Evolutionary conservation across 2,329 filamentous ascomycete species (phyloP).

Genomic region (Calycina herbarum): DNA sequence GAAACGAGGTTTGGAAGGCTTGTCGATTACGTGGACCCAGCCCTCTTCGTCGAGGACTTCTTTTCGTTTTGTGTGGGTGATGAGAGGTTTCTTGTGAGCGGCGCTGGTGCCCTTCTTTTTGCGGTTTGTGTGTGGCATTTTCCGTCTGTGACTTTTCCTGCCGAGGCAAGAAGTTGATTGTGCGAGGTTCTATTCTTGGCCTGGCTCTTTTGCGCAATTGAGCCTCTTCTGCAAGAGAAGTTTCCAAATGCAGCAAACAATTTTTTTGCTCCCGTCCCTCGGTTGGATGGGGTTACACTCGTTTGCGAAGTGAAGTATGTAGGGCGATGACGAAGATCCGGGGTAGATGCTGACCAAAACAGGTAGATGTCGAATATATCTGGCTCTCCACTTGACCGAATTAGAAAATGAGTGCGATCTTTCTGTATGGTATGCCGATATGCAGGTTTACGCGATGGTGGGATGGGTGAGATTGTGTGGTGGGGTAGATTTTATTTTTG

Average conservation of each 20-base stretch:
- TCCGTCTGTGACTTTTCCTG: neutral
- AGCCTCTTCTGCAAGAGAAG: neutral
- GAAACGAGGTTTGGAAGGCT: slow-evolving; percentile 18
- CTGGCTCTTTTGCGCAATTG: neutral
- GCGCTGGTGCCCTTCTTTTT: slow-evolving; percentile 27
- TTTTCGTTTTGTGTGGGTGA: slow-evolving; percentile 34
- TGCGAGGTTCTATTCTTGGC: slow-evolving; percentile 4
- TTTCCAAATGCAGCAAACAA: neutral
- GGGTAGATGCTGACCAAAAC: neutral
- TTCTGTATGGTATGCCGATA: slow-evolving; percentile 3
- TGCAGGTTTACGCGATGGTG: slow-evolving; percentile 11
- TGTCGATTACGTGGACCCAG: slow-evolving; percentile 39
- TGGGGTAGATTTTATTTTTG: neutral
- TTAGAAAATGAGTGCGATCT: neutral
- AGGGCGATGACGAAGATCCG: slow-evolving; percentile 9
- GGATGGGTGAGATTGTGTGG: slow-evolving; percentile 3
- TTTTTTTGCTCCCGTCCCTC: neutral
- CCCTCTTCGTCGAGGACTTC: slow-evolving; percentile 36
- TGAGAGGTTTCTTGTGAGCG: slow-evolving; percentile 14
- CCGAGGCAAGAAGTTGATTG: neutral
- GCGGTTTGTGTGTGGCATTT: slow-evolving; percentile 33
- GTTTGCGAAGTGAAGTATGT: neutral
- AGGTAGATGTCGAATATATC: neutral
- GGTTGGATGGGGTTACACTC: neutral
- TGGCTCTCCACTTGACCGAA: neutral